A percentile compares a stretch with the other conserved stretches of the same genome.
phyloP scores from a whole-genome alignment of 306 rosid species.

The Myrica gale region DNA sequence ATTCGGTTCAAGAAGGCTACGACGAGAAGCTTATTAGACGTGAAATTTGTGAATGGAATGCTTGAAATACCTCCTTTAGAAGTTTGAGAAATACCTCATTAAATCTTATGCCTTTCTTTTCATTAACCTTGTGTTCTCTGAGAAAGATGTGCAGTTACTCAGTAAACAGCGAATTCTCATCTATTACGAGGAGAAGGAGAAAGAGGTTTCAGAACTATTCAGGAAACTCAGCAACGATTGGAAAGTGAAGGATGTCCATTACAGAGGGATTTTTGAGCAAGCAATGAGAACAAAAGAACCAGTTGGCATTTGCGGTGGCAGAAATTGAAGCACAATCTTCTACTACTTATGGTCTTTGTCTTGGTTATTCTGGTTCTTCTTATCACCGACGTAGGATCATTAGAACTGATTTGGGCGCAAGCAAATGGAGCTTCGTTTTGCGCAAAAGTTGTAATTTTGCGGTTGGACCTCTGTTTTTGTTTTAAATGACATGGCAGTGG shows the following conservation, averaged over 20 bases:
- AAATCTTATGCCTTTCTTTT: constrained; percentile 48
- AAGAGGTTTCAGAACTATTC: constrained; percentile 26
- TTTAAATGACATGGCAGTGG: no score
- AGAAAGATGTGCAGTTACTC: constrained; percentile 40
- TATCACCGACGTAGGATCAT: constrained; percentile 24
- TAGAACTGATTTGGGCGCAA: no score
- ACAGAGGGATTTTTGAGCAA: constrained; percentile 35
- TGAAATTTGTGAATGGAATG: constrained; percentile 44
- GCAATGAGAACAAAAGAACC: constrained; percentile 16
- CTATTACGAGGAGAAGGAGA: constrained; percentile 7
- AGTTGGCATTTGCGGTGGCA: constrained; percentile 18
- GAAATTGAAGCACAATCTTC: neutral
- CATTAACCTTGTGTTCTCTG: constrained; percentile 25
- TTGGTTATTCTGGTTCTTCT: constrained; percentile 28
- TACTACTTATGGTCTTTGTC: neutral
- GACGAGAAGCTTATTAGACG: constrained; percentile 43
- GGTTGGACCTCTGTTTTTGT: no score
- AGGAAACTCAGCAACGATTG: constrained; percentile 21
- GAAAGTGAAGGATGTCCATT: constrained; percentile 27
- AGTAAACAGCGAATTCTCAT: constrained; percentile 27
- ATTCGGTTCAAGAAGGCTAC: constrained; percentile 38
- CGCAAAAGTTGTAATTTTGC: no score
- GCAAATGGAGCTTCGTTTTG: no score
- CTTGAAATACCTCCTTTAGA: constrained; percentile 41
- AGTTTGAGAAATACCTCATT: constrained; percentile 25